These are phyloP conservation scores for Prunella vulgaris DNA, from an alignment of 257 asterid species.

Conservation along the genomic window DNA sequence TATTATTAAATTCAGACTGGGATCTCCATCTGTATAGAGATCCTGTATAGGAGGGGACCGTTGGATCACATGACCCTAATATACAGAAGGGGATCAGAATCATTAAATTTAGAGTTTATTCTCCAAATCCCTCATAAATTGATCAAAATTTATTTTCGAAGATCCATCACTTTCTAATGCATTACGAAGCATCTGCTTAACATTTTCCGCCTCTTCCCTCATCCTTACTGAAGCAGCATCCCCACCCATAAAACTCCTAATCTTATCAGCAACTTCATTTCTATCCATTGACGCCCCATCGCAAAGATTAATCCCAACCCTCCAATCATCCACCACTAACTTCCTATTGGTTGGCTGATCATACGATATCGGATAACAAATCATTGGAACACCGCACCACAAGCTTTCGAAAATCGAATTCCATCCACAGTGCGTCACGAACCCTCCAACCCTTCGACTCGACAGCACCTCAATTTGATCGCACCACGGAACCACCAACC, in stretches of 20 bases:
- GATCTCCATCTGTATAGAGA: too few species aligned
- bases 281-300: not conserved
- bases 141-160: constrained; percentile 11
- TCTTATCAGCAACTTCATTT: constrained; percentile 25
- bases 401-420: constrained; percentile 47
- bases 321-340: constrained; percentile 36
- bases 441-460: constrained; percentile 40
- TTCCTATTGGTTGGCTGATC: constrained; percentile 36
- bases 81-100: too few species aligned
- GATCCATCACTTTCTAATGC: constrained; percentile 17
- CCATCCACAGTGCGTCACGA: constrained; percentile 57
- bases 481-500: constrained; percentile 53
- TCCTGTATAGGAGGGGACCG: too few species aligned
- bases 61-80: too few species aligned
- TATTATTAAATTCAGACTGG: too few species aligned
- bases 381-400: constrained; percentile 50
- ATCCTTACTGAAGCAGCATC: not conserved
- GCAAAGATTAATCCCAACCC: constrained; percentile 25
- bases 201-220: not conserved
- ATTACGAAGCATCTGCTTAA: not conserved
- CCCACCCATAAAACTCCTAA: constrained; percentile 15
- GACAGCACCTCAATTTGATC: constrained; percentile 37
- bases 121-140: constrained; percentile 15
- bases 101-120: not conserved
- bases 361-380: constrained; percentile 26